Evolutionary conservation across 108 stramenopile genomes (phyloP).

Genomic region (Fragilariopsis cylindrus): DNA sequence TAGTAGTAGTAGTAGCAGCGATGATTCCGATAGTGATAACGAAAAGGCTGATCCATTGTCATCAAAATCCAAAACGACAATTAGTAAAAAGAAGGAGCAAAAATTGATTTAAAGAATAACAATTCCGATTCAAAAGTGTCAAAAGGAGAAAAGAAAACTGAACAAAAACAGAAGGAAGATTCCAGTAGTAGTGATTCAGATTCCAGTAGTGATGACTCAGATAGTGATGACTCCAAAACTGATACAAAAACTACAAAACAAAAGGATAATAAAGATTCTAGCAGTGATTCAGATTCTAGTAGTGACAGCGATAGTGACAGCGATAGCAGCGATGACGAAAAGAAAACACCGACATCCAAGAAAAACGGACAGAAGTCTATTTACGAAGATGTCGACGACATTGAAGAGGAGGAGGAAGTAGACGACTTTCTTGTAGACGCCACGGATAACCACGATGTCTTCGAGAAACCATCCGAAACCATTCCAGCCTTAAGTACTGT

Average conservation of each 20-base stretch:
- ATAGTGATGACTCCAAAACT: constrained; percentile 25
- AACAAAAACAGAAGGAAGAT: constrained; percentile 13
- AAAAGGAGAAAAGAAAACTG: neutral
- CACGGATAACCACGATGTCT: constrained; percentile 30
- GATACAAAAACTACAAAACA: neutral
- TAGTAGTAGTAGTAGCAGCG: constrained; percentile 23
- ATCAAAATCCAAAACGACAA: neutral
- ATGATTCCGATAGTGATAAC: constrained; percentile 21
- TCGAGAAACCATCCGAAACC: constrained; percentile 31
- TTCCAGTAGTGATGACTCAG: constrained; percentile 14
- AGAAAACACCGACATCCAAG: neutral
- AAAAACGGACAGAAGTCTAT: neutral
- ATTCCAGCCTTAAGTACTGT: constrained; percentile 19
- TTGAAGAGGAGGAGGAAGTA: constrained; percentile 31
- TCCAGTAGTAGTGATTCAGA: constrained; percentile 25
- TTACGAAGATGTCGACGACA: neutral
- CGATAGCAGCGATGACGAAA: constrained; percentile 14
- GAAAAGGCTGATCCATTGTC: constrained; percentile 12
- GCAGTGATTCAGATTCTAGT: constrained; percentile 19
- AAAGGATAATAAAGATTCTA: constrained; percentile 7
- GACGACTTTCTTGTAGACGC: constrained; percentile 39
- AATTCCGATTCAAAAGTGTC: too few species aligned
- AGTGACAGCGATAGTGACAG: constrained; percentile 20
- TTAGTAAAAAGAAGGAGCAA: neutral
- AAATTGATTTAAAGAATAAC: too few species aligned